Conservation (phyloP, 169 alveolate species). For the Eimeria sp. region DNA sequence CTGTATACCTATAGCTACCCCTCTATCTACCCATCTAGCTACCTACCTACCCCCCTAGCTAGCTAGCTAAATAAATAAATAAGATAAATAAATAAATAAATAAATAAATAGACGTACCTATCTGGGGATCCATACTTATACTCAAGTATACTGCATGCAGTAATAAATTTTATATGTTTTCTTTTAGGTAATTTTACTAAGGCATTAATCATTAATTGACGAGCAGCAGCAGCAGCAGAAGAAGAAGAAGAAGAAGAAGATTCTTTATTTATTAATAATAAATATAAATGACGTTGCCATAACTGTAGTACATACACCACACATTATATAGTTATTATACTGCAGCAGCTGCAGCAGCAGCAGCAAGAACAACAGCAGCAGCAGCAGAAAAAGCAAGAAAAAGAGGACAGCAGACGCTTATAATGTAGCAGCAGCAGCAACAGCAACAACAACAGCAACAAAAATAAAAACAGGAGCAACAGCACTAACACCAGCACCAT, state of each 20-base stretch:
- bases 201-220: conserved; percentile 78
- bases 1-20: too few species aligned
- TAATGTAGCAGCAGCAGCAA: not conserved
- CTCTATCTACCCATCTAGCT: not conserved
- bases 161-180: conserved; percentile 83
- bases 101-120: conserved; percentile 11
- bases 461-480: not conserved
- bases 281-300: conserved; percentile 46
- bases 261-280: not conserved
- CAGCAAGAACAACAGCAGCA: not conserved
- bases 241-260: conserved; percentile 78
- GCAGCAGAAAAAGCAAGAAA: too few species aligned
- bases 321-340: too few species aligned
- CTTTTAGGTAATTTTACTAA: conserved; percentile 79
- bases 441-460: conserved; percentile 2
- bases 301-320: not conserved
- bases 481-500: conserved; percentile 76
- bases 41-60: too few species aligned
- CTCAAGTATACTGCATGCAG: conserved; percentile 83
- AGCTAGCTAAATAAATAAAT: too few species aligned
- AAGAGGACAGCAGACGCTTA: too few species aligned
- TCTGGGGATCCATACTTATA: conserved; percentile 68
- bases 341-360: not conserved
- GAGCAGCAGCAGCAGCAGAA: conserved; percentile 74
- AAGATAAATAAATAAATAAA: too few species aligned